A percentile compares a stretch with the other conserved stretches of the same genome.
These are phyloP conservation scores for Kodamaea hsintzibuensis DNA, from an alignment of 805 yeast species.

Conservation along the genomic window DNA sequence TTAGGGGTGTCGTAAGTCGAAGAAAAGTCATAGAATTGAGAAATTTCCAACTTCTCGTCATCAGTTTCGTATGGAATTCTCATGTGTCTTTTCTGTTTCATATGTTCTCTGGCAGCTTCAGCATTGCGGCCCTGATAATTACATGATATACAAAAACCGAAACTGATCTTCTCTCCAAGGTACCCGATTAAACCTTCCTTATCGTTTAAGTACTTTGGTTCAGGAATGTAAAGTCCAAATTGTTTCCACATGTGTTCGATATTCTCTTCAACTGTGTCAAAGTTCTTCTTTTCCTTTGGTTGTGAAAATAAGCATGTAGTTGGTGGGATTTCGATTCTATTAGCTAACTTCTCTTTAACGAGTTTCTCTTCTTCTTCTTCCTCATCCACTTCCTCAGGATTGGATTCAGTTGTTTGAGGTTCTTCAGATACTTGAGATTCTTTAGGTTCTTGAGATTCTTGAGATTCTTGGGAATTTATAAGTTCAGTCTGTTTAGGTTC, in stretches of 20 bases:
- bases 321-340: slow-evolving; percentile 48
- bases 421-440: slow-evolving; percentile 2
- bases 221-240: slow-evolving; percentile 91
- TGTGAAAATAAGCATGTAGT: slow-evolving; percentile 54
- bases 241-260: slow-evolving; percentile 71
- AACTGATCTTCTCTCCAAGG: slow-evolving; percentile 76
- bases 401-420: not conserved
- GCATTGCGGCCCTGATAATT: slow-evolving; percentile 78
- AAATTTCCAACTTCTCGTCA: slow-evolving; percentile 72
- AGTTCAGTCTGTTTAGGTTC: not conserved
- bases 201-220: slow-evolving; percentile 65
- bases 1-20: slow-evolving; percentile 49
- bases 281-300: slow-evolving; percentile 32
- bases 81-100: slow-evolving; percentile 83
- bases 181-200: slow-evolving; percentile 71
- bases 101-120: slow-evolving; percentile 88
- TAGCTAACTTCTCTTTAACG: slow-evolving; percentile 45
- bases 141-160: slow-evolving; percentile 84
- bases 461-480: not conserved
- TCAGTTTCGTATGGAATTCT: slow-evolving; percentile 83
- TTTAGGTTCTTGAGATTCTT: not conserved
- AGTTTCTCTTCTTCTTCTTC: slow-evolving; percentile 42
- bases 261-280: slow-evolving; percentile 42
- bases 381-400: slow-evolving; percentile 16
- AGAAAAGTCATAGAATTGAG: slow-evolving; percentile 82